These are phyloP conservation scores for Dactylellina cionopaga DNA, from an alignment of 2,329 filamentous ascomycete genomes.

Conservation along the genomic window DNA sequence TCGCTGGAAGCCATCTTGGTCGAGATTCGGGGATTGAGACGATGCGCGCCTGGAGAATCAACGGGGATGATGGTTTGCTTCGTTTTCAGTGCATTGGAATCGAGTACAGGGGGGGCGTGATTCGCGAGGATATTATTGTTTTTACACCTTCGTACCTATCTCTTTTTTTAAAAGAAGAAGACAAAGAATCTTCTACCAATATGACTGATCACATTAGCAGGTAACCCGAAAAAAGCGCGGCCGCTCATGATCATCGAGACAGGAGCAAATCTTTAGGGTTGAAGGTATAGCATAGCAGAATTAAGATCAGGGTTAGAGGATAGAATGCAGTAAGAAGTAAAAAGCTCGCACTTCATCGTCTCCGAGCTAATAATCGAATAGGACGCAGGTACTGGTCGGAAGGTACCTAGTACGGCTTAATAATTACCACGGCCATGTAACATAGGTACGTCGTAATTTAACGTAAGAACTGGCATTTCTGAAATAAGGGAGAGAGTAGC, in stretches of 20 bases:
- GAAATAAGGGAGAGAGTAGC: too few species aligned
- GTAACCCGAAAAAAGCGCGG: constrained; percentile 19
- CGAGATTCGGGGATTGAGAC: background rate
- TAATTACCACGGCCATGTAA: too few species aligned
- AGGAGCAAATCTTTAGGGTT: background rate
- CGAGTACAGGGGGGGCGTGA: constrained; percentile 15
- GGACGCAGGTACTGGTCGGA: background rate
- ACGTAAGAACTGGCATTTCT: too few species aligned
- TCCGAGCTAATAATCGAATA: background rate
- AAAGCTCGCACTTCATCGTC: background rate
- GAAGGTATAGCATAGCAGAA: background rate
- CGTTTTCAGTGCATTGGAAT: constrained; percentile 29
- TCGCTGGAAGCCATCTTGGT: constrained; percentile 52
- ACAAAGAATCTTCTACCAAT: constrained; percentile 21
- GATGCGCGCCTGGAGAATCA: constrained; percentile 8
- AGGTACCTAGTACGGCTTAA: background rate
- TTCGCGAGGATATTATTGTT: constrained; percentile 25
- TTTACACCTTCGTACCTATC: background rate
- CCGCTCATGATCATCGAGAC: constrained; percentile 23
- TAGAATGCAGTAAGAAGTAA: background rate
- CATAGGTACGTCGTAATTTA: too few species aligned
- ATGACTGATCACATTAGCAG: constrained; percentile 29
- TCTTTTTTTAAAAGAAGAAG: background rate
- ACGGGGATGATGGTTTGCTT: constrained; percentile 7
- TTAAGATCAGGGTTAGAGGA: background rate